Percentiles rank a stretch among this genome's conserved stretches.
Conservation (phyloP, 768 basidiomycete genomes). For the Tricholoma sp. region DNA sequence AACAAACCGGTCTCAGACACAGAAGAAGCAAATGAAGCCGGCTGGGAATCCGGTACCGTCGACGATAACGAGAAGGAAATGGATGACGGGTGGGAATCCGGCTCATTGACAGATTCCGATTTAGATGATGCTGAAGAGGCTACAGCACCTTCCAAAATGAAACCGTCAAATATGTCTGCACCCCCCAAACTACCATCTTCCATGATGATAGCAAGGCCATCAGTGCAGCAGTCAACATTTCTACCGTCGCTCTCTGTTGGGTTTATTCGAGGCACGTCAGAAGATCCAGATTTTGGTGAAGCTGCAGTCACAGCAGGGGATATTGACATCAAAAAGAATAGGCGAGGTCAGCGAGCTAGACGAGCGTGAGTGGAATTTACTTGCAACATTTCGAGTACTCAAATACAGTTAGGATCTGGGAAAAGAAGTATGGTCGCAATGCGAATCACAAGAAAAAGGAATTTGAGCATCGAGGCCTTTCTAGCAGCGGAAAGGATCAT, state of each 20-base stretch:
- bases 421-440: constrained; percentile 88
- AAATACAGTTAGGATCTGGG: constrained; percentile 74
- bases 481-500: background rate
- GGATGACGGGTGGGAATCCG: constrained; percentile 51
- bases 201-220: constrained; percentile 15
- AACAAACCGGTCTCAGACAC: constrained; percentile 8
- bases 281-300: constrained; percentile 74
- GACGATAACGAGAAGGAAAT: constrained; percentile 24
- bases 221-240: constrained; percentile 53
- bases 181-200: constrained; percentile 21
- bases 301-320: constrained; percentile 54
- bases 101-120: constrained; percentile 32
- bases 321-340: constrained; percentile 65
- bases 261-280: constrained; percentile 74
- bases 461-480: constrained; percentile 16
- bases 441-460: constrained; percentile 88
- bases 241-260: constrained; percentile 87
- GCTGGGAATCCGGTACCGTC: constrained; percentile 41
- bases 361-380: constrained; percentile 65
- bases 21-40: constrained; percentile 23
- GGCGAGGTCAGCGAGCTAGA: constrained; percentile 91
- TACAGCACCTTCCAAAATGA: constrained; percentile 16
- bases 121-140: constrained; percentile 27
- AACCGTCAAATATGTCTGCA: constrained; percentile 15
- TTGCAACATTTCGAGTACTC: constrained; percentile 1